phyloP scores from a whole-genome alignment of 2,329 filamentous ascomycete genomes.

The Hypoxylon sp. region DNA sequence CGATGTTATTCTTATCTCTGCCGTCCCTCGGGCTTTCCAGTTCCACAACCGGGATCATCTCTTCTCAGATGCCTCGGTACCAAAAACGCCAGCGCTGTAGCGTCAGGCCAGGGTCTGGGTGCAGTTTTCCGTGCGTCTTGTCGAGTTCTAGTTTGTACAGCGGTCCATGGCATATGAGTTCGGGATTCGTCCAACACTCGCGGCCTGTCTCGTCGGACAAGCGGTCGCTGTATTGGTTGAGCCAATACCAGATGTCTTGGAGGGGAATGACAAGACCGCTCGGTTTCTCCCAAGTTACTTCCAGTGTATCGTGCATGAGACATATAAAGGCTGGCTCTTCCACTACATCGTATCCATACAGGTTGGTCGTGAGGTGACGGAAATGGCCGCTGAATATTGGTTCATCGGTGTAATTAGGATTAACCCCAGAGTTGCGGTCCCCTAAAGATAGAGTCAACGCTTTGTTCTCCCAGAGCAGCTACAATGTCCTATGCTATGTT shows the following conservation, averaged over 20 bases:
- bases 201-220: background rate
- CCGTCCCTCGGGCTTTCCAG: background rate
- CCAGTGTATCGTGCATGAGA: constrained; percentile 25
- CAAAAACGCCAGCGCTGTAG: constrained; percentile 23
- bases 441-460: constrained; percentile 4
- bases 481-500: too few relatives aligned
- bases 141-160: constrained; percentile 12
- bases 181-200: background rate
- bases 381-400: constrained; percentile 1
- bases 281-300: background rate
- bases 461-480: background rate
- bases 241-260: constrained; percentile 1
- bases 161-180: background rate
- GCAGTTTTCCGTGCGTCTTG: background rate
- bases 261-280: background rate
- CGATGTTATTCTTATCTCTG: background rate
- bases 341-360: background rate
- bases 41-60: constrained; percentile 2
- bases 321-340: constrained; percentile 5
- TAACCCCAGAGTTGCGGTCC: background rate
- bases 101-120: background rate
- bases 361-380: constrained; percentile 1
- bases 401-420: background rate
- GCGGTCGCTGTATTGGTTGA: background rate
- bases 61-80: constrained; percentile 5